Conservation (phyloP, 2,329 filamentous ascomycete genomes). For the Ceratocystiopsis sp. region DNA sequence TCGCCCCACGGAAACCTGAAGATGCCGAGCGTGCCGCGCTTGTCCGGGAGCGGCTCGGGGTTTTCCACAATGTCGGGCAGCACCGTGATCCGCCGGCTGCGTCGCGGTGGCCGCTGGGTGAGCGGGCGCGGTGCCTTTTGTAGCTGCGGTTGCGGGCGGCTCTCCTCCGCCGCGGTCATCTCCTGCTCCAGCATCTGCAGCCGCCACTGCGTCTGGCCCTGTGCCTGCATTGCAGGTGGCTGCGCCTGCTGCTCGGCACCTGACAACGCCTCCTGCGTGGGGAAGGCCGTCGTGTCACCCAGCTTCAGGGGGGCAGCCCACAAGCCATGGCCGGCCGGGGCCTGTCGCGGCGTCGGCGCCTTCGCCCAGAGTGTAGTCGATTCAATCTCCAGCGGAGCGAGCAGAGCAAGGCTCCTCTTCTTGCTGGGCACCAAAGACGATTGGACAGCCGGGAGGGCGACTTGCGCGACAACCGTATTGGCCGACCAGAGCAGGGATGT, state of each 20-base stretch:
- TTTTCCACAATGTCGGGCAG: conserved; percentile 48
- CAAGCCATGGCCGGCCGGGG: background rate
- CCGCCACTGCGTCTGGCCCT: background rate
- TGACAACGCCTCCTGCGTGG: background rate
- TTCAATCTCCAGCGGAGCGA: conserved; percentile 2
- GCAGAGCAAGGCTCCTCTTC: background rate
- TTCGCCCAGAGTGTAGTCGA: conserved; percentile 3
- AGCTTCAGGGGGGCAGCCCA: background rate
- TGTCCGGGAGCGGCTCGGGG: conserved; percentile 39
- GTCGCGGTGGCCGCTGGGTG: conserved; percentile 36
- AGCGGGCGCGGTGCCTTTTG: conserved; percentile 22
- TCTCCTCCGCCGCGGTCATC: conserved; percentile 1
- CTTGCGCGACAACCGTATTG: background rate
- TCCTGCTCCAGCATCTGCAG: conserved; percentile 3
- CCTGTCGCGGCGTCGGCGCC: background rate
- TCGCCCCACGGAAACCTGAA: conserved; percentile 53
- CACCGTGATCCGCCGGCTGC: conserved; percentile 37
- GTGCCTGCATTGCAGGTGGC: background rate
- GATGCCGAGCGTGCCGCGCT: conserved; percentile 42
- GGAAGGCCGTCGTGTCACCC: no score
- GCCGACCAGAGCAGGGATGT: conserved; percentile 14
- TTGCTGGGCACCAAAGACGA: background rate
- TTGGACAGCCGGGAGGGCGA: background rate
- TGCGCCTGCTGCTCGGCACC: background rate
- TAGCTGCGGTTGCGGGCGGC: background rate